Evolutionary conservation across 176 grass and related monocot genomes (phyloP).

Genomic region (Pharus latifolius): DNA sequence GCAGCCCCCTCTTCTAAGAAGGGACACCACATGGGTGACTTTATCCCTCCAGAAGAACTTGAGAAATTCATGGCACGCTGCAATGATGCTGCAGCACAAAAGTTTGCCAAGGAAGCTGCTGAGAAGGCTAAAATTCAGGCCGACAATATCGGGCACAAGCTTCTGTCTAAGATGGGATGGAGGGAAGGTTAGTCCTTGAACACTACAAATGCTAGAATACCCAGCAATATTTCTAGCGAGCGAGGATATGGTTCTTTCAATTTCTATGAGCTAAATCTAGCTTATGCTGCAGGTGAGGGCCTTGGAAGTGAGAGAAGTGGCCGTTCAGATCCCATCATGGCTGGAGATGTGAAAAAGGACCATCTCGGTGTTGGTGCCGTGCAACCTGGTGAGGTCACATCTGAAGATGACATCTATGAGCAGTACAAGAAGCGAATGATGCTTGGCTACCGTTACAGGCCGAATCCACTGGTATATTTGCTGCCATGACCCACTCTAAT

Average conservation of each 20-base stretch:
- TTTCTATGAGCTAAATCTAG: neutral
- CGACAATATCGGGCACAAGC: slow-evolving; percentile 95
- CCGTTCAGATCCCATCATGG: slow-evolving; percentile 73
- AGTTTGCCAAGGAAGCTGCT: slow-evolving; percentile 63
- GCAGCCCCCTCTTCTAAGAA: slow-evolving; percentile 48
- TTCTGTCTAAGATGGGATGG: slow-evolving; percentile 99
- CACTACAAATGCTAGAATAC: neutral
- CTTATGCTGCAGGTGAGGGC: slow-evolving; percentile 74
- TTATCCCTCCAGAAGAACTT: slow-evolving; percentile 84
- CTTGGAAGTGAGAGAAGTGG: slow-evolving; percentile 88
- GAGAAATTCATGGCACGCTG: slow-evolving; percentile 78
- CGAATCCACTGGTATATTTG: slow-evolving; percentile 69
- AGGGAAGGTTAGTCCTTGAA: slow-evolving; percentile 66
- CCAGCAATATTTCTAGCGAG: neutral
- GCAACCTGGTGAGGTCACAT: slow-evolving; percentile 57
- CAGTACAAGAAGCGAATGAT: slow-evolving; percentile 99
- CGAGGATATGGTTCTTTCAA: neutral
- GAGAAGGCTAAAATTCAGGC: slow-evolving; percentile 98
- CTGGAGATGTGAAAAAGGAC: slow-evolving; percentile 83
- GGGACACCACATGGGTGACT: slow-evolving; percentile 98
- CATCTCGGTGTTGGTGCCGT: slow-evolving; percentile 89
- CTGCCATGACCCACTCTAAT: neutral
- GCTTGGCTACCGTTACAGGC: slow-evolving; percentile 90
- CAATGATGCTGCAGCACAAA: slow-evolving; percentile 73
- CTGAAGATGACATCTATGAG: slow-evolving; percentile 97